Evolutionary conservation across 805 yeast species (phyloP), one percentile per base, ranked within the genome.

Genomic region (Pichia cabralensis): DNA sequence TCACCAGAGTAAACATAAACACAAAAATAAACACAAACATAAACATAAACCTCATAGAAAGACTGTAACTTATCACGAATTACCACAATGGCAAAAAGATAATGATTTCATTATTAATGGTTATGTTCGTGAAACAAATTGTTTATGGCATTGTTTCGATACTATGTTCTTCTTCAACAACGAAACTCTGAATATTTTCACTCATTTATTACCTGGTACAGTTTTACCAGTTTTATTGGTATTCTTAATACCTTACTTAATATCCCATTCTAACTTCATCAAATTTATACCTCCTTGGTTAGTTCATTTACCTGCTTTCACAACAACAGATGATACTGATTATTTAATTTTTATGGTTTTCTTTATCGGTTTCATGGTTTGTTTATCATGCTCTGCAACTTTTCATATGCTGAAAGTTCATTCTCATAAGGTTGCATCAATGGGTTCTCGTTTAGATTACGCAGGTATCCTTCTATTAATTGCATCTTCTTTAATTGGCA

Each of bases 31-130:
- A 10, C 24, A 28, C n/a, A 22, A 29, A 7, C 37, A 32, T 19
- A 16, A 5, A 8, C 26, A 18, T 4, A 30, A 29, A 27, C 31
- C 28, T 16, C 45, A 42, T 25, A 30, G 45, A 22, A 13, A 28
- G 3, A 42, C 53, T 28, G 47, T 43, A 33, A 26, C 31, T 4
- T 69, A 55, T 45, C 62, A 67, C 35, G 73, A 72, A 43, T 45
- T 72, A 7, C 72, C 71, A 21, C 53, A 50, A 10, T 72, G 79
- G 79, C 78, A 71, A 42, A 61, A 67, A 44, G 79, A 72, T 41
- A 72, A 72, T 42, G 72, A 70, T 42, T 71, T 46, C 40, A 71
- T 72, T 12, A 45, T 58, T 12, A 55, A 68, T 0, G 75, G 76
- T 0, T 72, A 72, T 43, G 74, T 72, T 18, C 54, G 48, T 36